These are phyloP conservation scores for Eucommia ulmoides DNA, from an alignment of 257 asterid genomes.

Conservation along the genomic window DNA sequence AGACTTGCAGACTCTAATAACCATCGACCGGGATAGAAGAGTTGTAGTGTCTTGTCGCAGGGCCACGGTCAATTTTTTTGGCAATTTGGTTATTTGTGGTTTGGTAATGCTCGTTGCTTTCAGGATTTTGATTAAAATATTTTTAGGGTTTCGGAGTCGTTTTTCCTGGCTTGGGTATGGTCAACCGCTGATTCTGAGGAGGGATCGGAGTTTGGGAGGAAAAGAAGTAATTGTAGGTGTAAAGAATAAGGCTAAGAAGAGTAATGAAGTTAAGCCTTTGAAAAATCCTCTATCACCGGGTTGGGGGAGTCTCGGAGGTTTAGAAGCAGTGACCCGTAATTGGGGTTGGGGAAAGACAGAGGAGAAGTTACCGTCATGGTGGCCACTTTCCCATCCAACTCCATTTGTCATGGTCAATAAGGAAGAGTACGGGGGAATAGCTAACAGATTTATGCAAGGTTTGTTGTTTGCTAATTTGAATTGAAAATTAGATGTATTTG, in stretches of 20 bases:
- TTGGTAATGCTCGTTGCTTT: conserved; percentile 27
- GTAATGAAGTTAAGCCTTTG: background rate
- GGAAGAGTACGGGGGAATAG: conserved; percentile 64
- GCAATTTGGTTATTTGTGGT: conserved; percentile 28
- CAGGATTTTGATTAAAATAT: conserved; percentile 27
- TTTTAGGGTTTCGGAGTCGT: conserved; percentile 2
- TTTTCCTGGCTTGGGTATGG: conserved; percentile 8
- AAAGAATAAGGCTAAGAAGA: conserved; percentile 31
- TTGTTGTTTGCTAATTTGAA: conserved; percentile 8
- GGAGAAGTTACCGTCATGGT: conserved; percentile 76
- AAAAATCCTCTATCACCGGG: background rate
- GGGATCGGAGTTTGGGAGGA: conserved; percentile 95
- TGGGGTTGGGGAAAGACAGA: conserved; percentile 24
- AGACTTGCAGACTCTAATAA: conserved; percentile 46
- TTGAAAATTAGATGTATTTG: too few species aligned
- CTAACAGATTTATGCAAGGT: conserved; percentile 69
- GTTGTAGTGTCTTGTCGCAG: conserved; percentile 57
- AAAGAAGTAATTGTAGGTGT: conserved; percentile 82
- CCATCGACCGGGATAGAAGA: conserved; percentile 31
- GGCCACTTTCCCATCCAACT: conserved; percentile 42
- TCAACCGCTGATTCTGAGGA: conserved; percentile 35
- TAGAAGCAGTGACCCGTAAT: conserved; percentile 4
- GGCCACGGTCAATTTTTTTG: conserved; percentile 56
- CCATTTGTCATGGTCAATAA: conserved; percentile 17
- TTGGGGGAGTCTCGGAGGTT: background rate